Evolutionary conservation across 306 rosid species (phyloP), one percentile per base, ranked within the genome.

Genomic region (Mucuna pruriens): DNA sequence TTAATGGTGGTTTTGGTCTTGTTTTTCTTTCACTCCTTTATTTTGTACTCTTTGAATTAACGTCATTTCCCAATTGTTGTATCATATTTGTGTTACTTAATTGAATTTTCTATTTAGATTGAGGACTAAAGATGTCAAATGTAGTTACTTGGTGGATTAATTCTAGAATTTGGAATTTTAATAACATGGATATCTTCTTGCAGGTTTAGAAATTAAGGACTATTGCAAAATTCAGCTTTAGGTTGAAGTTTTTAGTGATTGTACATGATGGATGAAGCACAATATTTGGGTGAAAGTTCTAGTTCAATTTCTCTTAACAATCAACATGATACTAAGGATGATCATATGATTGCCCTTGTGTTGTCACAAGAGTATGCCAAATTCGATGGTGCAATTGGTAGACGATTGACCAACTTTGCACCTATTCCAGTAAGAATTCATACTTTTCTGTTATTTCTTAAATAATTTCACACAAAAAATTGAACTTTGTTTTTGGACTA

Each of bases 321-420:
- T 71, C 88, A 86, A 63, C 86, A 73, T 57, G 87, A 85, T 77
- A 31, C 72, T 69, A 84, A 89, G 72, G 90, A 92, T 85, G 97
- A 92, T 66, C 80, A 83, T 44, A 92, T 92, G 94, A 92, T 91
- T 79, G 97, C 95, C 48, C 60, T 62, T 66, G 81, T 84, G 3
- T 76, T 92, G 36, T 75, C 97, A 4, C 94, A 92, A 84, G 97
- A 89, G 83, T 90, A 92, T 71, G 92, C 97, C 57, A 76, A 91
- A n/a, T 80, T 91, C 57, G 94, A 92, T 67, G 92, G 91, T 76
- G 83, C 86, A 23, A 82, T 88, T 82, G 90, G 86, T 29, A 75
- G 80, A 57, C 92, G 90, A 84, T 91, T 90, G 67, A 49, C 93
- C 66, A 89, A 86, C 74, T 87, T 89, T 20, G 92, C 93, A 11